Percentiles rank a stretch among this genome's conserved stretches.
These are phyloP conservation scores for Fusarium metavorans DNA, from an alignment of 2,329 filamentous ascomycete genomes.

Conservation along the genomic window DNA sequence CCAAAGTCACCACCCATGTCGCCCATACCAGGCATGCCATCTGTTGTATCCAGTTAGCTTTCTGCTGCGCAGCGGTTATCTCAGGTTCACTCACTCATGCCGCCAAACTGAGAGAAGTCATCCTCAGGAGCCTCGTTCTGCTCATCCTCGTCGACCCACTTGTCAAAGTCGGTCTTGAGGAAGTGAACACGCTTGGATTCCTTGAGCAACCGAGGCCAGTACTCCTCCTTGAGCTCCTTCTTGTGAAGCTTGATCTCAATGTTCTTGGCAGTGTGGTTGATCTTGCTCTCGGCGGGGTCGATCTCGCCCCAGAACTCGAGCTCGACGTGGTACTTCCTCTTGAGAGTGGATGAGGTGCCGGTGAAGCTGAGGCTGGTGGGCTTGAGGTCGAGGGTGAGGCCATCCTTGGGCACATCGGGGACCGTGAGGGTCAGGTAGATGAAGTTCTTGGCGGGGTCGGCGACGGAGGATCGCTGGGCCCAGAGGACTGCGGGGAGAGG, in stretches of 20 bases:
- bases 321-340: constrained; percentile 86
- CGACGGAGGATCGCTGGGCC: constrained; percentile 92
- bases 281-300: constrained; percentile 84
- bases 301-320: constrained; percentile 93
- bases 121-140: constrained; percentile 91
- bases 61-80: neutral
- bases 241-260: constrained; percentile 93
- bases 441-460: constrained; percentile 89
- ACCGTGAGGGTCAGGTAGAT: constrained; percentile 93
- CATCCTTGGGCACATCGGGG: constrained; percentile 81
- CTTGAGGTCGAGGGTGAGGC: constrained; percentile 86
- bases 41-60: constrained; percentile 47
- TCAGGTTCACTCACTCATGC: constrained; percentile 66
- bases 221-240: constrained; percentile 95
- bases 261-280: constrained; percentile 88
- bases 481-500: constrained; percentile 78
- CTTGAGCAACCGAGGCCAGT: constrained; percentile 96
- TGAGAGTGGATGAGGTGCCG: constrained; percentile 85
- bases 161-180: constrained; percentile 98
- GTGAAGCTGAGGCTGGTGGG: constrained; percentile 82
- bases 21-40: constrained; percentile 67
- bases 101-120: constrained; percentile 76
- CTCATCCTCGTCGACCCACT: constrained; percentile 99
- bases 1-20: constrained; percentile 76
- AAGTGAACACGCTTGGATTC: constrained; percentile 90